Evolutionary conservation across 495 filamentous ascomycete species (phyloP).

Genomic region (Hypoxylon lenormandii): DNA sequence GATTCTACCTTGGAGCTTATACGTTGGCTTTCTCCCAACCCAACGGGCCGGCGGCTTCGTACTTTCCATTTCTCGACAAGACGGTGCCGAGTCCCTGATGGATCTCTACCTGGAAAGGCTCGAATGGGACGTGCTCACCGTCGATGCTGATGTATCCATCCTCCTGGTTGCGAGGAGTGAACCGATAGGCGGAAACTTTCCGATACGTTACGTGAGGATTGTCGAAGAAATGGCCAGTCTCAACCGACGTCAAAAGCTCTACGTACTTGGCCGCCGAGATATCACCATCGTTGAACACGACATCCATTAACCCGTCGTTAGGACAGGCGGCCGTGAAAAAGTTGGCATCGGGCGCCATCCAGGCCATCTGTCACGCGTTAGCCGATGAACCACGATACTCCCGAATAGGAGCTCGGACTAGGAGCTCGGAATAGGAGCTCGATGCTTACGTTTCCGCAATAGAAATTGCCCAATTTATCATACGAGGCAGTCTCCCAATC

Average conservation of each 20-base stretch:
- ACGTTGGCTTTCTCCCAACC: slow-evolving; percentile 58
- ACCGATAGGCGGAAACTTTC: slow-evolving; percentile 84
- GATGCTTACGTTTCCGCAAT: slow-evolving; percentile 78
- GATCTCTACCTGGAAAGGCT: slow-evolving; percentile 89
- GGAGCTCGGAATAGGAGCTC: not conserved
- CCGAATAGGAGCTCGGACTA: not conserved
- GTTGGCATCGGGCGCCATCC: slow-evolving; percentile 85
- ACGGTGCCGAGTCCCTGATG: slow-evolving; percentile 87
- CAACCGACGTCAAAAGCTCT: slow-evolving; percentile 74
- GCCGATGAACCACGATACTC: not conserved
- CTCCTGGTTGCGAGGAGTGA: slow-evolving; percentile 76
- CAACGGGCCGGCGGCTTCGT: slow-evolving; percentile 75
- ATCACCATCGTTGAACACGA: slow-evolving; percentile 82
- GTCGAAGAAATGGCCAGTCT: slow-evolving; percentile 80
- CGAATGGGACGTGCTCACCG: slow-evolving; percentile 86
- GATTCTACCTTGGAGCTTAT: not conserved
- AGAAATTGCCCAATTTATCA: slow-evolving; percentile 89
- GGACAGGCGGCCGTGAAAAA: slow-evolving; percentile 90
- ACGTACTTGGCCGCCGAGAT: slow-evolving; percentile 72
- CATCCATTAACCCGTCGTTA: slow-evolving; percentile 85
- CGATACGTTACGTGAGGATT: slow-evolving; percentile 79
- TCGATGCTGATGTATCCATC: slow-evolving; percentile 93
- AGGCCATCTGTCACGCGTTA: slow-evolving; percentile 73
- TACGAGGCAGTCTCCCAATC: slow-evolving; percentile 78
- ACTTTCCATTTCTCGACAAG: slow-evolving; percentile 76